Evolutionary conservation across 1,284 basidiomycete species (phyloP), one percentile per base, ranked within the genome.

Genomic region (Ceratobasidium sp.): DNA sequence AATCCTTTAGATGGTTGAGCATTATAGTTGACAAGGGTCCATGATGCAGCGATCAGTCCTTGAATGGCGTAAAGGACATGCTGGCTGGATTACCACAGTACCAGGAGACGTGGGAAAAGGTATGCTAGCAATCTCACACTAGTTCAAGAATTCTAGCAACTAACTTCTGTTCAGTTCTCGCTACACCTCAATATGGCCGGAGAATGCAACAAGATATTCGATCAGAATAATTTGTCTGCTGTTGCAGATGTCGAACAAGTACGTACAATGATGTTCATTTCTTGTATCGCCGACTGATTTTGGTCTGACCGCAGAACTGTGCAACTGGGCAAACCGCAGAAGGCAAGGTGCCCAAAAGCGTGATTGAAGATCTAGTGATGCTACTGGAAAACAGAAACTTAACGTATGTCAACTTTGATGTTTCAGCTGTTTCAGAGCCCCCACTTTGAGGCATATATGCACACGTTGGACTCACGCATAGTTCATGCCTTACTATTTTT

Each of bases 61-160:
- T 99, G 77, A 97, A 96, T 83, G 97, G 98, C 85, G 97, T 99
- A 94, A 98, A 98, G 84, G 97, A 99, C 83, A 98, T 99, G 97
- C 88, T 99, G 59, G 98, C 98, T 26, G 95, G 89, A 82, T 84
- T 99, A 78, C 97, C 97, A 2, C 96, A 99, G 84, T 98, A 96
- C 83, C 95, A 98, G 85, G 95, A 97, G 80, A 95, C 96, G 81
- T 91, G 97, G 81, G 97, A 99, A 84, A 96, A 96, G 89, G 95
- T 92, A 64, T n/a, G 85, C 73, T 2, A 13, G n/a, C 20, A 13
- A 4, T 74, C n/a, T 50, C 3, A 17, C 5, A 20, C 56, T 68
- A n/a, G 17, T 59, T 15, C 26, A 5, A 17, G 52, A 64, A 17
- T 38, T 44, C 23, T 70, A 33, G 38, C 66, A 46, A 71, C 46